Evolutionary conservation across 306 rosid species (phyloP).

Genomic region (Rubus parviflorus): DNA sequence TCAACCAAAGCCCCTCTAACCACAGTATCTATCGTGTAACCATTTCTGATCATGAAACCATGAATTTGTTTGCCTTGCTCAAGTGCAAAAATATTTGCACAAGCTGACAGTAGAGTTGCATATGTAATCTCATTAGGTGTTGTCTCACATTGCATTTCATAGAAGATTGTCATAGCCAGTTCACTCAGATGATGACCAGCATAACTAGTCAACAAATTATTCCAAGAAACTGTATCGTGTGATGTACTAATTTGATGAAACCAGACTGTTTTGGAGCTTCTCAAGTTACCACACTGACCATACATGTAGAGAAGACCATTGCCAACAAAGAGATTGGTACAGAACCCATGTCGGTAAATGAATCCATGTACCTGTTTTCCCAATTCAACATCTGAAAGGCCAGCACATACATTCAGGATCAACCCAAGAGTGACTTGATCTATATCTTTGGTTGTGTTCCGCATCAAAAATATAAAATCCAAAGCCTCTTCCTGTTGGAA

Average conservation of each 20-base stretch:
- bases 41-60: constrained; percentile 65
- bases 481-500: constrained; percentile 55
- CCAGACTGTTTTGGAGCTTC: constrained; percentile 47
- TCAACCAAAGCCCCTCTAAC: constrained; percentile 55
- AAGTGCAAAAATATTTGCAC: constrained; percentile 60
- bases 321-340: constrained; percentile 45
- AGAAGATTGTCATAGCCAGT: constrained; percentile 57
- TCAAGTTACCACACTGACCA: constrained; percentile 75
- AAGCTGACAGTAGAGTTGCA: constrained; percentile 60
- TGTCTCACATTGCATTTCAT: constrained; percentile 69
- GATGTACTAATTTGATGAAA: constrained; percentile 55
- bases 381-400: constrained; percentile 54
- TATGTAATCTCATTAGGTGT: constrained; percentile 48
- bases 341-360: constrained; percentile 51
- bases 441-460: constrained; percentile 24
- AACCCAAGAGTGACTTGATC: constrained; percentile 60
- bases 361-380: constrained; percentile 70
- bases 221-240: constrained; percentile 70
- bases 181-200: constrained; percentile 50
- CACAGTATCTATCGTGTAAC: constrained; percentile 47
- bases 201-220: constrained; percentile 58
- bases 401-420: constrained; percentile 51
- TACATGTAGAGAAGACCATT: constrained; percentile 84
- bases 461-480: constrained; percentile 51
- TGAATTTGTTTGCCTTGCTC: constrained; percentile 65